Evolutionary conservation across 23 red algal species (phyloP).

Genomic region (Gracilaria caudata): DNA sequence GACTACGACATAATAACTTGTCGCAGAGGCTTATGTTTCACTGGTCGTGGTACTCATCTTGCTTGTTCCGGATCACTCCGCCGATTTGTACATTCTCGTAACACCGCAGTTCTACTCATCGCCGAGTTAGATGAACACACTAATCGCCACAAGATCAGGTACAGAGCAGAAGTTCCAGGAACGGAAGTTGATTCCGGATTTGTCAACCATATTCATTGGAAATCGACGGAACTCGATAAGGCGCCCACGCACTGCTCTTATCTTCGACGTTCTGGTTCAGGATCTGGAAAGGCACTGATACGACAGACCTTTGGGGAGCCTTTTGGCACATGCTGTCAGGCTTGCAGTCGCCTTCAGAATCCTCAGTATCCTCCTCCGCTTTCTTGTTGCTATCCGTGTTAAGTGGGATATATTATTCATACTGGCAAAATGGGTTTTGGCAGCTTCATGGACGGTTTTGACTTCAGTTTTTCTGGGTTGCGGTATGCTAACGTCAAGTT

Average conservation of each 20-base stretch:
- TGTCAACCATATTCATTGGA: neutral
- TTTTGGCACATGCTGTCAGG: neutral
- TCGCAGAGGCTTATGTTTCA: neutral
- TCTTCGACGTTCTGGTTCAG: neutral
- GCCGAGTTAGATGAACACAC: neutral
- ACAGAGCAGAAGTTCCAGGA: neutral
- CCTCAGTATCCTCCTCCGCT: neutral
- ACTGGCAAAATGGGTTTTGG: too few relatives aligned
- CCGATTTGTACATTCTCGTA: neutral
- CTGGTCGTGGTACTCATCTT: neutral
- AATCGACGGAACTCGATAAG: neutral
- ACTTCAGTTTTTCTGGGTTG: too few relatives aligned
- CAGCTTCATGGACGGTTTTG: too few relatives aligned
- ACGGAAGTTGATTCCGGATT: neutral
- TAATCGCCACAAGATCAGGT: neutral
- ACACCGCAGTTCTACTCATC: neutral
- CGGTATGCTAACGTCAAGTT: too few relatives aligned
- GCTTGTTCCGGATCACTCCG: neutral
- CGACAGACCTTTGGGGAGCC: neutral
- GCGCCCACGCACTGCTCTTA: neutral
- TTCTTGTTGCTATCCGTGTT: neutral
- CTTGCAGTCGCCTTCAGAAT: neutral
- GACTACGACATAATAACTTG: neutral
- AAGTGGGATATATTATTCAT: too few relatives aligned
- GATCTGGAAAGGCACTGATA: neutral